Conservation (phyloP, 2,329 filamentous ascomycete genomes). For the Elsinoe necatrix region DNA sequence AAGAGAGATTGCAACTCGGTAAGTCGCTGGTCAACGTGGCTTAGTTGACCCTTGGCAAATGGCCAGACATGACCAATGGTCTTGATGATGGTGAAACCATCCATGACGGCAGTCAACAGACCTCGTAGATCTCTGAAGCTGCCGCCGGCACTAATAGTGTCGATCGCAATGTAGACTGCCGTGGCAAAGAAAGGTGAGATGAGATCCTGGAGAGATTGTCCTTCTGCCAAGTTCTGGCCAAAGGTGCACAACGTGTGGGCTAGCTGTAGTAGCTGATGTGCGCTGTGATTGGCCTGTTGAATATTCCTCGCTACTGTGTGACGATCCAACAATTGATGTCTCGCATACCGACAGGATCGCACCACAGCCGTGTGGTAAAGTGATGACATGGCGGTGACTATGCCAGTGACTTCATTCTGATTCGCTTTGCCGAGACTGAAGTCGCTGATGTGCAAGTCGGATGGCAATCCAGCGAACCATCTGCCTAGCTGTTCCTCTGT, state of each 20-base stretch:
- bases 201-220: conserved; percentile 15
- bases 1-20: conserved; percentile 5
- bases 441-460: conserved; percentile 45
- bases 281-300: conserved; percentile 44
- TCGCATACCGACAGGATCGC: conserved; percentile 55
- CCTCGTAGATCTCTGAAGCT: conserved; percentile 43
- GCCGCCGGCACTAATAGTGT: conserved; percentile 57
- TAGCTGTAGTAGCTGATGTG: conserved; percentile 45
- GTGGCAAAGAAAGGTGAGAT: conserved; percentile 50
- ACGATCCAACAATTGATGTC: conserved; percentile 35
- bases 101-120: conserved; percentile 45
- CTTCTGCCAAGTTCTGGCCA: conserved; percentile 13
- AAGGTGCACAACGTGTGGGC: conserved; percentile 33
- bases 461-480: conserved; percentile 53
- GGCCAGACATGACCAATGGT: conserved; percentile 13
- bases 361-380: conserved; percentile 58
- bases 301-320: conserved; percentile 41
- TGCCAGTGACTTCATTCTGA: conserved; percentile 46
- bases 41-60: neutral
- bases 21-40: neutral
- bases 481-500: conserved; percentile 45
- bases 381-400: conserved; percentile 56
- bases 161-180: conserved; percentile 54
- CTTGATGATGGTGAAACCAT: conserved; percentile 12
- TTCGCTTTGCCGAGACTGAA: conserved; percentile 52